Evolutionary conservation across 495 filamentous ascomycete species (phyloP), one percentile per base, ranked within the genome.

Genomic region (Aspergillus carlsbadensis): DNA sequence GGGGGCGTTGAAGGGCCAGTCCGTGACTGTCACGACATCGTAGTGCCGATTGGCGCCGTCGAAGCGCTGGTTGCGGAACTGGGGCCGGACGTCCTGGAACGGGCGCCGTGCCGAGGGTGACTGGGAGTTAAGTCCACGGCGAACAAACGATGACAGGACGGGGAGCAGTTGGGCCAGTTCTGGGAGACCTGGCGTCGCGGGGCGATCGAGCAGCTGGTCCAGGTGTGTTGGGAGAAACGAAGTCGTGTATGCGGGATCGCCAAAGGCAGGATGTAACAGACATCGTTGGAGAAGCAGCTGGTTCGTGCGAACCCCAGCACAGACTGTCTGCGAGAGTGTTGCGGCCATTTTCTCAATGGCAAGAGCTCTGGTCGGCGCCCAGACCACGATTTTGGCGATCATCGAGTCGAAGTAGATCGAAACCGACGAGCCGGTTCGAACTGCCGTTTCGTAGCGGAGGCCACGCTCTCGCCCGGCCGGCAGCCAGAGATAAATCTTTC

Each of bases 351-450:
- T 93, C 55, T 86, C 80, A 46, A 96, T 82, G n/a, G 91, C 89
- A 4, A 83, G 81, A 60, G 86, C 79, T 21, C 92, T 75, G 51
- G 85, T 83, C 11, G 80, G 80, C 11, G 87, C 92, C 43, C 81
- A 81, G 10, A 95, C 90, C 43, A 96, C 93, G 47, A 96, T 80
- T 70, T 96, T 96, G 33, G 92, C 88, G 56, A 96, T 93, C 91
- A 96, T 96, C 2, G 91, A 89, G 65, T 96, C 92, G 67, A 96
- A 96, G 40, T 90, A 83, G 22, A 90, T 87, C 0, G 90, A 91
- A 0, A 96, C 82, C 51, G 87, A 84, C 58, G 94, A 89, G 20
- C 92, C 91, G 50, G 86, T 75, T 11, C 87, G 76, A 63, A 96
- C 92, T 0, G 91, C 91, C 7, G 90, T 86, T 62, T 96, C 92